phyloP scores from a whole-genome alignment of 495 filamentous ascomycete genomes.

The Hyaloscypha hepaticicola region DNA sequence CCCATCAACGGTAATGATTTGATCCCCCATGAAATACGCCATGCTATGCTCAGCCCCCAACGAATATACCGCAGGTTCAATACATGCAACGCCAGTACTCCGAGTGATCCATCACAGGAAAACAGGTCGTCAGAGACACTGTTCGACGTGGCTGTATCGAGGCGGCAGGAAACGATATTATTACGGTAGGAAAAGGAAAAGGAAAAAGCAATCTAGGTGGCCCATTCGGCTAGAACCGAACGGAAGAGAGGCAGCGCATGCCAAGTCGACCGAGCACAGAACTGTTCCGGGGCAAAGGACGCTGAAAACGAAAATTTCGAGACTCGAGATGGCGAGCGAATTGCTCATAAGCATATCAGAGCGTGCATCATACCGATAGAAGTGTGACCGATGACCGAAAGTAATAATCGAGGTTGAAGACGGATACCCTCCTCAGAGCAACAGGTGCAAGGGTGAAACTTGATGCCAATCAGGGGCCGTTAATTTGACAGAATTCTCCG shows the following conservation, averaged over 20 bases:
- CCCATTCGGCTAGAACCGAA: background rate
- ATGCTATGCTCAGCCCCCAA: background rate
- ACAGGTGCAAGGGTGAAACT: background rate
- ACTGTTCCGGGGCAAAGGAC: background rate
- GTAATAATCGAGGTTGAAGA: background rate
- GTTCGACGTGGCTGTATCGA: background rate
- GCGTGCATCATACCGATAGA: background rate
- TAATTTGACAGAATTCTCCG: background rate
- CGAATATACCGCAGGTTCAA: background rate
- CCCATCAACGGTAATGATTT: background rate
- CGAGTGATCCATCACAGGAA: background rate
- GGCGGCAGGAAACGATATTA: background rate
- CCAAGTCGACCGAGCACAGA: background rate
- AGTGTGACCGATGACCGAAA: background rate
- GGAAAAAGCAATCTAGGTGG: background rate
- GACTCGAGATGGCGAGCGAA: background rate
- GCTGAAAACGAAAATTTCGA: background rate
- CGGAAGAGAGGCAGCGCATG: background rate
- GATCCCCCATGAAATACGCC: background rate
- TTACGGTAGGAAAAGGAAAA: background rate
- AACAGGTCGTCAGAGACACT: background rate
- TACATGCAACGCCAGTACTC: background rate
- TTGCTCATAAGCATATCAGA: background rate
- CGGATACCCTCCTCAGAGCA: background rate
- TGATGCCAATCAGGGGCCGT: background rate